Evolutionary conservation across 495 filamentous ascomycete genomes (phyloP), one percentile per base, ranked within the genome.

Genomic region (Extremus antarcticus): DNA sequence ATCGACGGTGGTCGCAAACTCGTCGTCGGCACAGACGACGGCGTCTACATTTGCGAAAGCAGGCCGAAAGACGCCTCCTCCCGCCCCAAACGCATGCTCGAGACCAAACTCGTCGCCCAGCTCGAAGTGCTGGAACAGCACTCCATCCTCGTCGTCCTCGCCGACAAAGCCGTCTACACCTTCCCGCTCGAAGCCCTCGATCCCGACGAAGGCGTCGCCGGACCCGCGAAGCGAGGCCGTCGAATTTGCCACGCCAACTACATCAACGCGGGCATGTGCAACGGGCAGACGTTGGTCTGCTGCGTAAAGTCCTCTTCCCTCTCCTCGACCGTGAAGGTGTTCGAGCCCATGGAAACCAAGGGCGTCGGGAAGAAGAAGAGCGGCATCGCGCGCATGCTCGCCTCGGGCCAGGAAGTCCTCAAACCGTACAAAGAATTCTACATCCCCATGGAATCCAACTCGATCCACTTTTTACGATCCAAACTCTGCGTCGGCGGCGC

Each of bases 341-440:
- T 86, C 71, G 94, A 99, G 69, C 94, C 94, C 1, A 91, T 90
- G 73, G 94, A 97, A 64, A 83, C 86, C 43, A 79, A 92, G 73
- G 82, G 85, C 20, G 82, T 84, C 21, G 88, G 88, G 72, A 94
- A 89, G 73, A 94, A 89, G 74, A 91, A 91, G 60, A 89, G 88
- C 48, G 90, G 92, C 20, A 83, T 97, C 47, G 82, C 86, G 58
- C 94, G 90, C 74, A 90, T 99, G 84, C 90, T 97, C 73, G 86
- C 88, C 66, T 82, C 86, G 56, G 86, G 88, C 13, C 89, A 95
- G 65, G 94, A 99, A 61, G 87, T 92, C 47, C 75, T 99, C 51
- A 94, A 89, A 66, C 87, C 90, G 16, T 96, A 92, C 77, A 96
- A 97, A 79, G 94, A 99, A 74, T 96, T 95, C 65, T 97, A 97